Conservation (phyloP, 2,329 filamentous ascomycete genomes). For the Aquanectria penicillioides region DNA sequence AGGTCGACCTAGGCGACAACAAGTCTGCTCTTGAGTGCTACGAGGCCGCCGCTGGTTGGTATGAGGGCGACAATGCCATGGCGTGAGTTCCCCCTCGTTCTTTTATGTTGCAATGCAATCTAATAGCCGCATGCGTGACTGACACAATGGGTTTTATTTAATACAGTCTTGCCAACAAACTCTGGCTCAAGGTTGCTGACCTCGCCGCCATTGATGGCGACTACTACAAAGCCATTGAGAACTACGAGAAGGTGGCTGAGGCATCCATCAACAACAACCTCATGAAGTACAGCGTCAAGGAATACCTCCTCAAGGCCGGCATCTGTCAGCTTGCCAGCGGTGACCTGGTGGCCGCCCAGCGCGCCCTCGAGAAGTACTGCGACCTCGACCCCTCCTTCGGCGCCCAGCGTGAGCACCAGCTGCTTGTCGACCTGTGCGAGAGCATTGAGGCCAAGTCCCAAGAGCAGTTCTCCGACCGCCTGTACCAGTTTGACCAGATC, state of each 20-base stretch:
- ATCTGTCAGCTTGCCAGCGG: slow-evolving; percentile 83
- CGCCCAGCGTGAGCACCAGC: slow-evolving; percentile 81
- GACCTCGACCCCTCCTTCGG: slow-evolving; percentile 83
- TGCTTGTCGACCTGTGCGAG: slow-evolving; percentile 80
- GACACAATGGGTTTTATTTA: background rate
- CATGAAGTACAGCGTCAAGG: slow-evolving; percentile 94
- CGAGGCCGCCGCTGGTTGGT: slow-evolving; percentile 88
- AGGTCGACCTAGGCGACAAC: slow-evolving; percentile 81
- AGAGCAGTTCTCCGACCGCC: slow-evolving; percentile 84
- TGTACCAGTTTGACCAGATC: slow-evolving; percentile 91
- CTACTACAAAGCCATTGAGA: slow-evolving; percentile 83
- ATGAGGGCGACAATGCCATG: slow-evolving; percentile 84
- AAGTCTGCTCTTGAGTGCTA: slow-evolving; percentile 85
- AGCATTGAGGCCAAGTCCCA: slow-evolving; percentile 82
- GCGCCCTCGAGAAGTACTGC: slow-evolving; percentile 83
- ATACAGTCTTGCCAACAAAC: slow-evolving; percentile 85
- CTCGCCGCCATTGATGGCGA: slow-evolving; percentile 83
- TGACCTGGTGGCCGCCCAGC: slow-evolving; percentile 81
- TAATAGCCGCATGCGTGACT: slow-evolving; percentile 7
- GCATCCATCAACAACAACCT: slow-evolving; percentile 87
- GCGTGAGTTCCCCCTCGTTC: slow-evolving; percentile 67
- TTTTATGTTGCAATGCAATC: background rate
- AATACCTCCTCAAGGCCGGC: slow-evolving; percentile 93
- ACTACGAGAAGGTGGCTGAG: slow-evolving; percentile 85
- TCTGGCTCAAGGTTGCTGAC: slow-evolving; percentile 92